Conservation (phyloP, 2,329 filamentous ascomycete species). For the Fusarium chlamydosporum region DNA sequence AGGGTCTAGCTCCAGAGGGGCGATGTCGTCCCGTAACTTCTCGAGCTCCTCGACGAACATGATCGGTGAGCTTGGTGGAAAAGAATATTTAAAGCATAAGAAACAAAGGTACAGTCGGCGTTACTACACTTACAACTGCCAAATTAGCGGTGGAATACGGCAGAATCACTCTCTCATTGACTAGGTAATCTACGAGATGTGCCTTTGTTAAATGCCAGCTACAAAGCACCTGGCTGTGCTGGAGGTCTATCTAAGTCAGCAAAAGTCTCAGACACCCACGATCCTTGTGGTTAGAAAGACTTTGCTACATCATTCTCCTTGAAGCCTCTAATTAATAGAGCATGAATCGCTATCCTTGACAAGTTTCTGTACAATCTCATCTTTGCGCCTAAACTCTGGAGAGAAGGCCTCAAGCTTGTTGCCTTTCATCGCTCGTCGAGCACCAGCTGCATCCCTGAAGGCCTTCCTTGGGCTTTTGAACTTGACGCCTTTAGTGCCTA, state of each 20-base stretch:
- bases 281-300: too few relatives aligned
- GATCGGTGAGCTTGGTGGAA: background rate
- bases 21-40: background rate
- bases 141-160: background rate
- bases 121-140: fast-evolving
- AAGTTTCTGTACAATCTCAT: background rate
- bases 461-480: too few relatives aligned
- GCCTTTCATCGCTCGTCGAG: too few relatives aligned
- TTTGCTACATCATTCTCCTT: background rate
- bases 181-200: too few relatives aligned
- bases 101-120: background rate
- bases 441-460: too few relatives aligned
- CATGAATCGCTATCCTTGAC: background rate
- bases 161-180: too few relatives aligned
- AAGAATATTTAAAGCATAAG: background rate
- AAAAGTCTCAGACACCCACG: too few relatives aligned
- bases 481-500: background rate
- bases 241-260: too few relatives aligned
- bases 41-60: background rate
- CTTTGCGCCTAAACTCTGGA: background rate
- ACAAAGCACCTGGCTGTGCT: too few relatives aligned
- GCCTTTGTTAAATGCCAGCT: too few relatives aligned
- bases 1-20: fast-evolving
- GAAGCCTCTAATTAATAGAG: background rate
- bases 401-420: too few relatives aligned